Evolutionary conservation across 2,329 filamentous ascomycete species (phyloP), one percentile per base, ranked within the genome.

Genomic region (Talaromyces islandicus): DNA sequence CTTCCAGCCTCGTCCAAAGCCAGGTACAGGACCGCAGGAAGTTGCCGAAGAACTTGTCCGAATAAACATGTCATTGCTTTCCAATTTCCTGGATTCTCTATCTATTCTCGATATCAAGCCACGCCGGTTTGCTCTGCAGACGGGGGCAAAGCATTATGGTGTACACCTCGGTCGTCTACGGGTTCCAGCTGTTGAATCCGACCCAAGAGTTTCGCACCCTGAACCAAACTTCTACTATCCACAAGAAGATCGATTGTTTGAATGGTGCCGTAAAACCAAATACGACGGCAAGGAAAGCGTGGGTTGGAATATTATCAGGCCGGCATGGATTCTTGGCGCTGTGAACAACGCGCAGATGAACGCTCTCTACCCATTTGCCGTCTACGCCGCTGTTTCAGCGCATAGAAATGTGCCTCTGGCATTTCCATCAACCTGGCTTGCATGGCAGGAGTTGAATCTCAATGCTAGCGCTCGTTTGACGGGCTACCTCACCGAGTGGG

Each of bases 161-260:
- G 32, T 58, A 5, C 56, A 58, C 41, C 19, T 58, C 25, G 56
- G 56, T n/a, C 56, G 46, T 52, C 21, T 48, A 58, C 38, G 35
- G 51, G 25, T 41, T 54, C 56, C 56, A 53, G 21, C 41, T 32
- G 24, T 51, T n/a, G 56, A 58, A 54, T 52, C 48, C 12, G 56
- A 58, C 51, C 56, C 56, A 58, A 29, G 56, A 30, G 56, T 58
- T 1, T 38, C 17, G 2, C 32, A 38, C 19, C 52, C 52, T 9
- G 56, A 58, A 58, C 32, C 12, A 21, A 58, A 58, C 24, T 58
- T 58, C 56, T 58, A 58, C 56, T 58, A 58, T 46, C 12, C 14
- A 17, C 56, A 58, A 29, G 56, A 58, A 58, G 56, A 58, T 38
- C 35, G 35, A n/a, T 30, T 58, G 32, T 38, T 38, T 21, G 56